Evolutionary conservation across 75 land plant species (phyloP), one percentile per base, ranked within the genome.

Genomic region (Larix kaempferi): DNA sequence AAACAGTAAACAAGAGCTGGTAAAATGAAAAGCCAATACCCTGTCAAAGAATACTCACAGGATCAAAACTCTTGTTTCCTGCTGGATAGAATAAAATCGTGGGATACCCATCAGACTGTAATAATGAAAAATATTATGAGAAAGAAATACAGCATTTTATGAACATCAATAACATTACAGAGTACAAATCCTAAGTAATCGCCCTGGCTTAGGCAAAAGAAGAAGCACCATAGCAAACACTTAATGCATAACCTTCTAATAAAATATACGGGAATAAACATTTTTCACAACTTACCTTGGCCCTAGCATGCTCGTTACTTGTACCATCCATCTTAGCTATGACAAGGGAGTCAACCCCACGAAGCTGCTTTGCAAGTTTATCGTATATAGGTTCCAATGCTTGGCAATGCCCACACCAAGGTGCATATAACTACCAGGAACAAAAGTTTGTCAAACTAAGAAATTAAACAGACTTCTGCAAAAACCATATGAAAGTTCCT

Each of bases 321-420:
- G 95, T 92, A 26, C 99, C 99, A 80, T 96, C 98, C 98, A 96
- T 94, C 73, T 96, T 96, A 21, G 97, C 99, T 37, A 96, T 89
- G 14, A 94, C 94, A 35, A 96, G 84, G 69, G 99, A 96, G 2
- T 92, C 87, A 26, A 96, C 81, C 5, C 86, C 86, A 15, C 82
- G 87, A 33, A 96, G 77, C 57, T 86, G 90, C 74, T 90, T 92
- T 35, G 87, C 99, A 74, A 96, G 91, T 77, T 94, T 94, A 76
- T 91, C 88, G 74, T 94, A 96, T 22, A 80, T 91, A 67, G 99
- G 99, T 74, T 96, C 99, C 8, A 96, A 71, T 56, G 93, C 82
- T 84, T 96, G 98, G 79, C 99, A 96, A 80, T 96, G 98, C 19
- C 95, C 95, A 81, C 99, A 96, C 98, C 98, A 90, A 26, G 99